Conservation (phyloP, 257 asterid genomes). For the Ocimum tenuiflorum region DNA sequence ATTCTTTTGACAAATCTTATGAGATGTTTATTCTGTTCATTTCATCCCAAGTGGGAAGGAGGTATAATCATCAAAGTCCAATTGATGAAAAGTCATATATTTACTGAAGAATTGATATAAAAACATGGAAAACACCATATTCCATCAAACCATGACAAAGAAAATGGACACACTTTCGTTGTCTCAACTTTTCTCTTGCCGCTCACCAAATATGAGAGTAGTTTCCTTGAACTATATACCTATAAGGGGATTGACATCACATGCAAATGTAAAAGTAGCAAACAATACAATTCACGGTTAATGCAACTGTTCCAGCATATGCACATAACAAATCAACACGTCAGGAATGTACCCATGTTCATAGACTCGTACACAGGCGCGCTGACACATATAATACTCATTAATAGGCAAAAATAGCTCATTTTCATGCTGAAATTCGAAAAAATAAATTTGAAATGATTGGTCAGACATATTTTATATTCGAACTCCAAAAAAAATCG, state of each 20-base stretch:
- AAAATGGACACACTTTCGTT: neutral
- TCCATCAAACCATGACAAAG: neutral
- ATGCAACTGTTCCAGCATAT: constrained; percentile 1
- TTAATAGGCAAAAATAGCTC: no score
- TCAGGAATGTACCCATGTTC: neutral
- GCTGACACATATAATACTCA: no score
- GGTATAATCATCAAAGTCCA: neutral
- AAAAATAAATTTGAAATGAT: neutral
- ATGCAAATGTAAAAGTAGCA: neutral
- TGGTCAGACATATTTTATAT: neutral
- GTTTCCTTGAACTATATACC: neutral
- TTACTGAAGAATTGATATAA: constrained; percentile 1
- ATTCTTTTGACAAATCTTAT: neutral
- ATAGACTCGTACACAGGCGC: neutral
- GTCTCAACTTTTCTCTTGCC: neutral
- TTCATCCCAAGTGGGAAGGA: neutral
- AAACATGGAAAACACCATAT: neutral
- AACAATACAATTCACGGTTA: constrained; percentile 9
- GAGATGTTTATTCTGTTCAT: neutral
- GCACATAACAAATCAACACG: no score
- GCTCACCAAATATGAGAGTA: no score
- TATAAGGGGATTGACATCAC: neutral
- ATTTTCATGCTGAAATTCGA: neutral
- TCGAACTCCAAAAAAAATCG: no score
- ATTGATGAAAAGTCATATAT: neutral